phyloP scores from a whole-genome alignment of 345 rosid species.

The Melaleuca quinquenervia region DNA sequence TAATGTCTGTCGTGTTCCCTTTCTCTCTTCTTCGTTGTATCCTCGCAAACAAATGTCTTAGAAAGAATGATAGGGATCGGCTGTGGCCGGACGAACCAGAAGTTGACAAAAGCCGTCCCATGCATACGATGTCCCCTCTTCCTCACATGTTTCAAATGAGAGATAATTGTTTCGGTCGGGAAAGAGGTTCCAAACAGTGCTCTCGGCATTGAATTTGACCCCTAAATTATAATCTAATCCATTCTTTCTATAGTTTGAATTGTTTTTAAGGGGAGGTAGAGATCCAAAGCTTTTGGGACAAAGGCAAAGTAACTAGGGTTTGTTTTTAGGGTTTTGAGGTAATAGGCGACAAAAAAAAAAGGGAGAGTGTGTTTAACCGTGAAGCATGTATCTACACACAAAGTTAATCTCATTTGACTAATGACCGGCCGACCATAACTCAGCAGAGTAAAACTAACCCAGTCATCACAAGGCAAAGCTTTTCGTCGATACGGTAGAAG shows the following conservation, averaged over 20 bases:
- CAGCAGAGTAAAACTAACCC: not conserved
- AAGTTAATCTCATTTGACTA: not conserved
- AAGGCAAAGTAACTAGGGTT: not conserved
- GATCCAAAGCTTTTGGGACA: not conserved
- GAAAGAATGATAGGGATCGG: not conserved
- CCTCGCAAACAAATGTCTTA: not conserved
- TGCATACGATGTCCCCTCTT: not conserved
- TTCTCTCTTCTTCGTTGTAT: not conserved
- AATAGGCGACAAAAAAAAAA: not conserved
- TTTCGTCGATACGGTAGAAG: not conserved
- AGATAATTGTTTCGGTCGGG: not conserved
- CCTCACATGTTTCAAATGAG: not conserved
- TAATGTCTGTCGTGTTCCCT: not conserved
- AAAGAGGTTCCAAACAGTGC: not conserved
- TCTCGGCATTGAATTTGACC: not conserved
- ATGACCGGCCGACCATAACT: not conserved
- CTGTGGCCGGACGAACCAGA: not conserved
- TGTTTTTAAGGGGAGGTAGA: not conserved
- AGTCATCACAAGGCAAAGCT: not conserved
- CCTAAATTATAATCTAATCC: not conserved
- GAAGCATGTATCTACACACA: not conserved
- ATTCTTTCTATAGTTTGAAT: not conserved
- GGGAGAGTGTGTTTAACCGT: not conserved
- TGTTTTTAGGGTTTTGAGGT: not conserved
- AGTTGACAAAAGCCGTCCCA: not conserved